A percentile compares a stretch with the other conserved stretches of the same genome.
Conservation (phyloP, 495 filamentous ascomycete genomes). For the Tuber aestivum region DNA sequence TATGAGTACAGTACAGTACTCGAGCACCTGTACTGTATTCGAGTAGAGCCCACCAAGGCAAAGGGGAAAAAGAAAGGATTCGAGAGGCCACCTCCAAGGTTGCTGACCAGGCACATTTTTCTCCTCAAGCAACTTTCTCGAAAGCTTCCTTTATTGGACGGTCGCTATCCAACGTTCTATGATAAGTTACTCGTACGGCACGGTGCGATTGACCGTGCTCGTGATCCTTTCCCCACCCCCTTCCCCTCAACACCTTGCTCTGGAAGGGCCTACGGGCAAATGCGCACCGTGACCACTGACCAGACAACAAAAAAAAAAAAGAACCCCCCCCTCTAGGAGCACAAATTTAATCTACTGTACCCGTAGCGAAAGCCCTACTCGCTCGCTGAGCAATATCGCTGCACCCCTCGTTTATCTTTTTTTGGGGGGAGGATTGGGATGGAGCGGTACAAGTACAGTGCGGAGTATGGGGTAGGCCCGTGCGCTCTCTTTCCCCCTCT, state of each 20-base stretch:
- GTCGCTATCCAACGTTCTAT: not conserved
- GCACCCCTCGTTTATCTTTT: not conserved
- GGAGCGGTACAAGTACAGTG: not conserved
- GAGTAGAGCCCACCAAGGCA: not conserved
- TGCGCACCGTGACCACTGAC: not conserved
- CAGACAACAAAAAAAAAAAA: not conserved
- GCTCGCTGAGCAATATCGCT: not conserved
- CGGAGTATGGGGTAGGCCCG: not conserved
- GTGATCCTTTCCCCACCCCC: not conserved
- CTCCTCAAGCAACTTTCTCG: not conserved
- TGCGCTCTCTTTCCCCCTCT: not conserved
- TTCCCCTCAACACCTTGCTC: not conserved
- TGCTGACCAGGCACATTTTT: not conserved
- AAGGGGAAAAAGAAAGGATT: not conserved
- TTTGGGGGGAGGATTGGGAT: not conserved
- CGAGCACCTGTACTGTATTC: no score
- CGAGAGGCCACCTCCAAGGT: not conserved
- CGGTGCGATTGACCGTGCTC: not conserved
- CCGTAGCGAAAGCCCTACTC: not conserved
- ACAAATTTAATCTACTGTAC: not conserved
- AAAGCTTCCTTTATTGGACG: constrained; percentile 1
- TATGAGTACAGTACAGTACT: no score
- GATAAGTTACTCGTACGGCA: not conserved
- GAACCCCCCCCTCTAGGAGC: no score
- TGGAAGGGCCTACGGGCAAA: not conserved